Base-by-base conservation (phyloP, 495 filamentous ascomycete genomes). In the Pyronema domesticum region DNA sequence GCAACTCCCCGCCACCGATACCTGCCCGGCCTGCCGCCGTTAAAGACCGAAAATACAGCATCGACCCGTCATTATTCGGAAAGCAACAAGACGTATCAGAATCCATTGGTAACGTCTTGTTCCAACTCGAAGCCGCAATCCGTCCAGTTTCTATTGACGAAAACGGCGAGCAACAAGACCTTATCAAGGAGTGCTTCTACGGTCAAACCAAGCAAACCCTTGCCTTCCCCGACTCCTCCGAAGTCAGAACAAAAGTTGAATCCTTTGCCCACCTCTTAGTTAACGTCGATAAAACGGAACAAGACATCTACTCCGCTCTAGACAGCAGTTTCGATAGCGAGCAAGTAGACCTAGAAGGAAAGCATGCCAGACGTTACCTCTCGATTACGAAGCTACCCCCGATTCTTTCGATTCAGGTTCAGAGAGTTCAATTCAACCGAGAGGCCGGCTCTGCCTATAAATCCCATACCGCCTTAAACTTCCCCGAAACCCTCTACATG, bases 41-140 rank as follows among this genome's bases (percentile, higher is more conserved):
- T 74, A 37, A 74, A 75, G 30, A 75, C 73, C 37, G 68, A 74
- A 50, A 71, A 70, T 51, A 58, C 62, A 34, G 35, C 3, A 42
- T 53, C 30, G 18, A 40, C 36, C 23, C 23, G 23, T 30, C 23
- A 3, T 78, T 81, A 65, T 72, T 79, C 59, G 74, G 76, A 15
- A 74, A 78, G 19, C 78, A 89, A 63, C 89, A 95, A 70, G 91
- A 98, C 70, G 91, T 94, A 6, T 88, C 84, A 8, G 91, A 98
- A 66, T 89, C 94, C 37, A 89, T 95, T 65, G 86, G 86, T 39
- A 89, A 91, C 64, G 81, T 93, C 18, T 75, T 93, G 37, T 88
- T 89, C 59, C 84, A 89, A 39, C 73, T 95, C n/a, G 80, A 86
- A 63, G 86, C 85, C 57, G 89, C 88, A 3, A 88, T 95, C 61